These are phyloP conservation scores for Calonectria pauciramosa DNA, from an alignment of 2,329 filamentous ascomycete genomes.

Conservation along the genomic window DNA sequence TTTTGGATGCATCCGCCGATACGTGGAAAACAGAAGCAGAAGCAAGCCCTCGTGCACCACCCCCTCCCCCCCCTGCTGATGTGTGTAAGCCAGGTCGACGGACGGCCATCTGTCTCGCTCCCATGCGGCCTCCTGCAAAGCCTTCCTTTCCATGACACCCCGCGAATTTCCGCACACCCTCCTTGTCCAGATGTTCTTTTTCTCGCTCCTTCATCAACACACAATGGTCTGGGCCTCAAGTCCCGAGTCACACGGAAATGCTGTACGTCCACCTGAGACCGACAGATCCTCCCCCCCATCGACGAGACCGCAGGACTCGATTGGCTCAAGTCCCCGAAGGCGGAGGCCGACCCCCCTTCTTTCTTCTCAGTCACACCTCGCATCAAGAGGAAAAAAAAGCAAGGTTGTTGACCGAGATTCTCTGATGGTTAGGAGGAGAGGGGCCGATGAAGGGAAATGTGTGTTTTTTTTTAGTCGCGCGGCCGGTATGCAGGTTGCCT, in stretches of 20 bases:
- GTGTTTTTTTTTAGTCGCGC: background rate
- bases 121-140: background rate
- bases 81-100: background rate
- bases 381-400: background rate
- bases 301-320: background rate
- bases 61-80: background rate
- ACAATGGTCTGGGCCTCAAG: background rate
- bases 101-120: background rate
- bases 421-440: background rate
- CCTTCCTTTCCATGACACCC: background rate
- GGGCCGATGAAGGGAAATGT: background rate
- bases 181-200: background rate
- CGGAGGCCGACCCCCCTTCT: background rate
- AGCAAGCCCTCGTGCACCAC: background rate
- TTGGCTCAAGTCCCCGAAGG: background rate
- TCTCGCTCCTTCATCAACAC: background rate
- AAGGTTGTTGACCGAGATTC: background rate
- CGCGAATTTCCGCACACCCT: background rate
- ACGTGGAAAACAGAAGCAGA: background rate
- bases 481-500: background rate
- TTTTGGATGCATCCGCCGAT: background rate
- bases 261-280: background rate
- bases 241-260: background rate
- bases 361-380: background rate
- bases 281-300: background rate